Evolutionary conservation across 2,329 filamentous ascomycete genomes (phyloP).

Genomic region (Colletotrichum simmondsii): DNA sequence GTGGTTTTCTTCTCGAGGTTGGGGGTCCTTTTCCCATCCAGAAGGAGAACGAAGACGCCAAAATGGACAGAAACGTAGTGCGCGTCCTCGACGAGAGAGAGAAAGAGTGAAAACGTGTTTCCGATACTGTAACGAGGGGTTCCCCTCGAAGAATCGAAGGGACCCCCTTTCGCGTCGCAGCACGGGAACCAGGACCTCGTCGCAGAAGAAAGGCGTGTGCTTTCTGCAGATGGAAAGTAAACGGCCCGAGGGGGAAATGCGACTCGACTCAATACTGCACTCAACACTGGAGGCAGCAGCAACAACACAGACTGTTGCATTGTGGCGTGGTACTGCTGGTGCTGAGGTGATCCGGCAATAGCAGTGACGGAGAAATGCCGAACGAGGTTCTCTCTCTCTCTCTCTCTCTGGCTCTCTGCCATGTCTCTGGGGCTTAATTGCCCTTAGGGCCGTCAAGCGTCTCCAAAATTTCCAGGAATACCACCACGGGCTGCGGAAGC

Average conservation of each 20-base stretch:
- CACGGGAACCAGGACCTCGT: conserved; percentile 19
- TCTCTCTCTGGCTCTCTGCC: not conserved
- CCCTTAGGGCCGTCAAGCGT: not conserved
- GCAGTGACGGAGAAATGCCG: conserved; percentile 11
- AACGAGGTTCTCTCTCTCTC: conserved; percentile 11
- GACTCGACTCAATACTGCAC: not conserved
- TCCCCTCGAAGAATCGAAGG: not conserved
- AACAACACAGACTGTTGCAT: conserved; percentile 23
- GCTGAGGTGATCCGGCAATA: conserved; percentile 28
- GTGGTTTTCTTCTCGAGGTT: not conserved
- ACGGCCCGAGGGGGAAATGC: not conserved
- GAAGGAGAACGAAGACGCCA: not conserved
- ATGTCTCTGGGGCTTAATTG: conserved; percentile 9
- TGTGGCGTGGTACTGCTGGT: conserved; percentile 21
- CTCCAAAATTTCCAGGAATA: not conserved
- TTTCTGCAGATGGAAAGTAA: not conserved
- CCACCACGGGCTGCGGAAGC: not conserved
- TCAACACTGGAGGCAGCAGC: not conserved
- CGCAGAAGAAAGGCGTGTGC: conserved; percentile 22
- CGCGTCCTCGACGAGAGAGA: not conserved
- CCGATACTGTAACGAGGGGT: conserved; percentile 3
- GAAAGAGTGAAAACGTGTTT: not conserved
- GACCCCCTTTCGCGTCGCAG: not conserved
- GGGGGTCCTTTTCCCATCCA: not conserved
- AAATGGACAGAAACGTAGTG: not conserved